phyloP scores from a whole-genome alignment of 495 filamentous ascomycete species.

The Hypoxylon subgilvum region DNA sequence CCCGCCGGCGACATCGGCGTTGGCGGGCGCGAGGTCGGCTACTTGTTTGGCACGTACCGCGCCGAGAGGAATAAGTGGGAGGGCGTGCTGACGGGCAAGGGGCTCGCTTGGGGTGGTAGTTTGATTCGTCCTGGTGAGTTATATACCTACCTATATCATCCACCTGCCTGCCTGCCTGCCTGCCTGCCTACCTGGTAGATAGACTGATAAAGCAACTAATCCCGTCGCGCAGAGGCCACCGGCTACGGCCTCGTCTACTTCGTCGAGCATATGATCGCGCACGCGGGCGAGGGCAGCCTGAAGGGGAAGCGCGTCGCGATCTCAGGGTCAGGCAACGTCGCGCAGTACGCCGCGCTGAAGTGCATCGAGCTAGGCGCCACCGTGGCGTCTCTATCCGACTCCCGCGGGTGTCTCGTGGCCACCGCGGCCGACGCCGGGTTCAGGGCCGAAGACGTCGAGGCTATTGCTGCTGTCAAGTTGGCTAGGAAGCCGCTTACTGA shows the following conservation, averaged over 20 bases:
- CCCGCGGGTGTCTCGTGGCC: slow-evolving; percentile 81
- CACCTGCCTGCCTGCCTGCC: no score
- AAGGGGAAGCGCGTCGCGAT: slow-evolving; percentile 92
- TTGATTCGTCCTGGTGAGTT: slow-evolving; percentile 76
- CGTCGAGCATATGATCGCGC: slow-evolving; percentile 92
- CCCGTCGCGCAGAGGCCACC: slow-evolving; percentile 72
- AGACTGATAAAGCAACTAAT: background rate
- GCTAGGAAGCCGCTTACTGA: slow-evolving; percentile 79
- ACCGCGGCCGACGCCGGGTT: slow-evolving; percentile 69
- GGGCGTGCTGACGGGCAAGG: slow-evolving; percentile 94
- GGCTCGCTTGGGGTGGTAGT: slow-evolving; percentile 87
- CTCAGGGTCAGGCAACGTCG: slow-evolving; percentile 97
- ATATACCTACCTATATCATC: background rate
- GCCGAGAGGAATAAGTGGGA: slow-evolving; percentile 87
- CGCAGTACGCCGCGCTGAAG: slow-evolving; percentile 97
- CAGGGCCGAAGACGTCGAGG: slow-evolving; percentile 75
- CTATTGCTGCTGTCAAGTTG: slow-evolving; percentile 84
- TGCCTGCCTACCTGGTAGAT: no score
- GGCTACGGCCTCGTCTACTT: slow-evolving; percentile 98
- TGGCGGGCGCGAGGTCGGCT: slow-evolving; percentile 86
- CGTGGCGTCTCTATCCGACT: slow-evolving; percentile 93
- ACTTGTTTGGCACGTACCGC: slow-evolving; percentile 95
- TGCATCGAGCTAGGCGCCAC: slow-evolving; percentile 93
- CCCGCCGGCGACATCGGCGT: slow-evolving; percentile 96
- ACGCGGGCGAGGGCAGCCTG: slow-evolving; percentile 87